phyloP scores from a whole-genome alignment of 352 stramenopile genomes.

The Globisporangium lucens region DNA sequence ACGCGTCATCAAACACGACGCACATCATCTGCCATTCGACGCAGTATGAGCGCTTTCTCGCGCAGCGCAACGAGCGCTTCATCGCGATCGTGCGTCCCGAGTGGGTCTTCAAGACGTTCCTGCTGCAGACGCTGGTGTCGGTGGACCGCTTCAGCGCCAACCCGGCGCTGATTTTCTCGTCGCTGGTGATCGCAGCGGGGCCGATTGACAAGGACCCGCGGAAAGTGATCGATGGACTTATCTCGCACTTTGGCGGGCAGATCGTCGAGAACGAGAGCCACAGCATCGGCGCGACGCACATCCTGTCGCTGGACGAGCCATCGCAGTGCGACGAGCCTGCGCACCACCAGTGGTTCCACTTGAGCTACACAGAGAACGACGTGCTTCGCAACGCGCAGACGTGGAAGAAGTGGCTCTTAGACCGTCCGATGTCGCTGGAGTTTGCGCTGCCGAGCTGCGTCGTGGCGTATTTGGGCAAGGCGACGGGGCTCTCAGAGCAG shows the following conservation, averaged over 20 bases:
- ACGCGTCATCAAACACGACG: constrained; percentile 31
- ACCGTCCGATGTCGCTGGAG: constrained; percentile 26
- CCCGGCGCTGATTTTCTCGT: constrained; percentile 72
- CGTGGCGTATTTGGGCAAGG: constrained; percentile 50
- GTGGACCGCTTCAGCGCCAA: constrained; percentile 78
- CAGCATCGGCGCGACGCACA: constrained; percentile 55
- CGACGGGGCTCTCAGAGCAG: constrained; percentile 45
- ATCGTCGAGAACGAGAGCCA: constrained; percentile 54
- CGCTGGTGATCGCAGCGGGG: constrained; percentile 63
- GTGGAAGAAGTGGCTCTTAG: constrained; percentile 44
- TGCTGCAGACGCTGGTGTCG: constrained; percentile 58
- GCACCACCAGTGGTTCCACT: constrained; percentile 38
- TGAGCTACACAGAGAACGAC: constrained; percentile 47
- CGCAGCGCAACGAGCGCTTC: constrained; percentile 58
- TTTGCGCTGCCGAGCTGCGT: constrained; percentile 59
- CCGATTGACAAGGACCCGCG: constrained; percentile 75
- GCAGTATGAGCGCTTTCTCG: constrained; percentile 46
- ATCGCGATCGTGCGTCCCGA: constrained; percentile 70
- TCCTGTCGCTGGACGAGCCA: constrained; percentile 62
- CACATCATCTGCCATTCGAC: constrained; percentile 72
- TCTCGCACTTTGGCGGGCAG: constrained; percentile 80
- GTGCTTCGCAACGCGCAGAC: constrained; percentile 32
- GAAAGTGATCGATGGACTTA: constrained; percentile 78
- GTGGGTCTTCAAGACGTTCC: constrained; percentile 77
- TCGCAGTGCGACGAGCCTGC: constrained; percentile 26